Percentiles rank a stretch among this genome's conserved stretches.
These are phyloP conservation scores for Mortierella sp. DNA, from an alignment of 371 early-diverging fungal species.

Conservation along the genomic window DNA sequence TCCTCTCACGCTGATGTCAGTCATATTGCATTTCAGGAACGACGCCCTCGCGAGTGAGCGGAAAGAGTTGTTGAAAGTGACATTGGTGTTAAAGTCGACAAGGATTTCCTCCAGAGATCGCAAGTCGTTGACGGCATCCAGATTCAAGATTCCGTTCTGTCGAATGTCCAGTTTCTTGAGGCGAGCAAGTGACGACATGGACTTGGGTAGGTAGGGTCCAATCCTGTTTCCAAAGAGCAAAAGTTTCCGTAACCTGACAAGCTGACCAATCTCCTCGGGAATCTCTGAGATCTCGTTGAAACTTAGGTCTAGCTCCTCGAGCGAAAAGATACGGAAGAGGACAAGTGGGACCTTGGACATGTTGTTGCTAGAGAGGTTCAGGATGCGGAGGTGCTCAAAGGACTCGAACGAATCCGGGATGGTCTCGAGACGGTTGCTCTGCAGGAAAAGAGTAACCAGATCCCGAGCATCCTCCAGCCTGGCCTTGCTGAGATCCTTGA, in stretches of 20 bases:
- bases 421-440: slow-evolving; percentile 79
- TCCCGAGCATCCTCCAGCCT: slow-evolving; percentile 69
- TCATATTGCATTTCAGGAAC: slow-evolving; percentile 70
- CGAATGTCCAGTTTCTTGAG: slow-evolving; percentile 84
- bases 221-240: slow-evolving; percentile 82
- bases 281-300: slow-evolving; percentile 85
- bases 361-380: slow-evolving; percentile 88
- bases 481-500: slow-evolving; percentile 70
- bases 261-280: slow-evolving; percentile 80
- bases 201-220: slow-evolving; percentile 75
- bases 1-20: slow-evolving; percentile 60
- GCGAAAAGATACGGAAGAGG: slow-evolving; percentile 69
- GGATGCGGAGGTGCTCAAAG: slow-evolving; percentile 69
- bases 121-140: slow-evolving; percentile 71
- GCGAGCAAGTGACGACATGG: slow-evolving; percentile 70
- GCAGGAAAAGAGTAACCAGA: slow-evolving; percentile 73
- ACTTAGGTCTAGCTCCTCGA: slow-evolving; percentile 84
- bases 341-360: slow-evolving; percentile 76
- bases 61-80: slow-evolving; percentile 62
- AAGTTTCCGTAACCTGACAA: slow-evolving; percentile 73
- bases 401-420: slow-evolving; percentile 72
- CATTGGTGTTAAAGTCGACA: slow-evolving; percentile 79
- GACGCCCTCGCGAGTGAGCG: slow-evolving; percentile 60
- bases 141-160: slow-evolving; percentile 77
- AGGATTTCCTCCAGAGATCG: slow-evolving; percentile 73